A percentile compares a stretch with the other conserved stretches of the same genome.
Conservation (phyloP, 2,329 filamentous ascomycete genomes). For the Colletotrichum theobromicola region DNA sequence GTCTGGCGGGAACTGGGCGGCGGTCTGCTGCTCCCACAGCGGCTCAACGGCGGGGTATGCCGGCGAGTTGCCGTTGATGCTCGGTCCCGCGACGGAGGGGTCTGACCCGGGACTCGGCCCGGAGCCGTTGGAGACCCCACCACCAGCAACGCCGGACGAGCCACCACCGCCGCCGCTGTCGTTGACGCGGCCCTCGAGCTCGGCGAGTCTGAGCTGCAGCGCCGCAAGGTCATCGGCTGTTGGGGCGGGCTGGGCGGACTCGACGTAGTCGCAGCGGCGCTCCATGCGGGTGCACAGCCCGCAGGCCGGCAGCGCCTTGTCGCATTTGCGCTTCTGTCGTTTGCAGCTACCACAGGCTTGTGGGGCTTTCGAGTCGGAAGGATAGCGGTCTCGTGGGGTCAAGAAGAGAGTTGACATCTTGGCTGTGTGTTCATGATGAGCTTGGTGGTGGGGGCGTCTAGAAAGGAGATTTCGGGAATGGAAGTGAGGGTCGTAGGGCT, state of each 20-base stretch:
- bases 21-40: not conserved
- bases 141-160: not conserved
- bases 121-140: not conserved
- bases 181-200: slow-evolving; percentile 42
- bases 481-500: not conserved
- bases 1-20: slow-evolving; percentile 40
- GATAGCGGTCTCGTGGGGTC: not conserved
- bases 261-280: slow-evolving; percentile 46
- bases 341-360: slow-evolving; percentile 14
- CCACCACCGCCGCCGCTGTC: not conserved
- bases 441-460: not conserved
- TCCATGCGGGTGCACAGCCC: slow-evolving; percentile 49
- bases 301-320: slow-evolving; percentile 54
- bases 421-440: not conserved
- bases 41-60: not conserved
- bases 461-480: not conserved
- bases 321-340: slow-evolving; percentile 55
- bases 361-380: not conserved
- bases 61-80: not conserved
- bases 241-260: slow-evolving; percentile 33
- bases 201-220: slow-evolving; percentile 39
- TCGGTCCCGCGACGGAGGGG: not conserved
- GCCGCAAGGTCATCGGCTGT: slow-evolving; percentile 43
- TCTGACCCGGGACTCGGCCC: not conserved
- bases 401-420: not conserved